A percentile compares a stretch with the other conserved stretches of the same genome.
phyloP scores from a whole-genome alignment of 1,284 basidiomycete genomes.

The Sanguinoderma infundibulare region DNA sequence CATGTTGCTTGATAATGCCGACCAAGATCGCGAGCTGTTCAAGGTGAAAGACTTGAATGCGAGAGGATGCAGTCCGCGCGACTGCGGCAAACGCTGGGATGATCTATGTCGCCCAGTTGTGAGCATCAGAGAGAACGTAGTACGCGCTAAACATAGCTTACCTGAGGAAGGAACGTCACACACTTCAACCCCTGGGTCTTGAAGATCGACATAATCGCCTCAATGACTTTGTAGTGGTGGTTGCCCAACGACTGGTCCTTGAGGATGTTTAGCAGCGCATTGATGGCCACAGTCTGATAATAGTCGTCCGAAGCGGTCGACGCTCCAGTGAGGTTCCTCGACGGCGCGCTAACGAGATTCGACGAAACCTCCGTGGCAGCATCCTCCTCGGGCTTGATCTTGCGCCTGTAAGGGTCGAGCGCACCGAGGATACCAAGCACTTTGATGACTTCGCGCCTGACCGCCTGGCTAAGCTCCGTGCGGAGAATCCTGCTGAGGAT shows the following conservation, averaged over 20 bases:
- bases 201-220: conserved; percentile 99
- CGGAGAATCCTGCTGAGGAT: conserved; percentile 88
- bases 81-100: conserved; percentile 95
- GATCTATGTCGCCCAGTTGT: conserved; percentile 68
- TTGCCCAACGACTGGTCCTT: conserved; percentile 87
- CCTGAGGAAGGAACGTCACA: conserved; percentile 94
- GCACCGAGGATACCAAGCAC: conserved; percentile 97
- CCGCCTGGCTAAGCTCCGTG: conserved; percentile 77
- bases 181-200: conserved; percentile 98
- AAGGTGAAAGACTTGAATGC: conserved; percentile 92
- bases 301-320: conserved; percentile 86
- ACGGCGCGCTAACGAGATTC: conserved; percentile 58
- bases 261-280: conserved; percentile 86
- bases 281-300: conserved; percentile 97
- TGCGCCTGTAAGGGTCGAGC: conserved; percentile 96
- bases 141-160: conserved; percentile 38
- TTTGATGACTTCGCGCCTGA: conserved; percentile 91
- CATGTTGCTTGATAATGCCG: conserved; percentile 97
- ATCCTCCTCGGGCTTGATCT: conserved; percentile 83
- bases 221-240: conserved; percentile 93
- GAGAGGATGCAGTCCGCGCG: conserved; percentile 81
- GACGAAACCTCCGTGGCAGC: conserved; percentile 70
- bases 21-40: conserved; percentile 97
- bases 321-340: conserved; percentile 37
- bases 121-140: not conserved